Evolutionary conservation across 176 grass and related monocot genomes (phyloP).

Genomic region (Chrysopogon serrulatus): DNA sequence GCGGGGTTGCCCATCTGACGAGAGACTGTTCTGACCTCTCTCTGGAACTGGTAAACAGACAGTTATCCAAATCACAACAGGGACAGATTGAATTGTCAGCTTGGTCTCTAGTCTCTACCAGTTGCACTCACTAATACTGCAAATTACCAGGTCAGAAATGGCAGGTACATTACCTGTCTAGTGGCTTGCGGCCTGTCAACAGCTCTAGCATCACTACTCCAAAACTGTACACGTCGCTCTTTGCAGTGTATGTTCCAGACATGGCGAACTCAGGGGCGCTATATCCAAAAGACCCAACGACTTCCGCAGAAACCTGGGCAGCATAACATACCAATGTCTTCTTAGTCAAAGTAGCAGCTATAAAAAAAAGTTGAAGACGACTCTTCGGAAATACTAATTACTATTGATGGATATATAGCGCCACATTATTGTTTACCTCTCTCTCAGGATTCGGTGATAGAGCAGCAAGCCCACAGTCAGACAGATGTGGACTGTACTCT

Average conservation of each 20-base stretch:
- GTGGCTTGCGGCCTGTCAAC: slow-evolving; percentile 79
- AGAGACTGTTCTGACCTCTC: slow-evolving; percentile 77
- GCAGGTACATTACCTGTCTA: slow-evolving; percentile 57
- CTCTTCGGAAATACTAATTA: neutral
- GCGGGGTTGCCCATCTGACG: slow-evolving; percentile 86
- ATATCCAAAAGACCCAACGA: slow-evolving; percentile 84
- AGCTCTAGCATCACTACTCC: slow-evolving; percentile 95
- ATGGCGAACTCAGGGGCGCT: slow-evolving; percentile 92
- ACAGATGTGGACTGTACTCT: slow-evolving; percentile 80
- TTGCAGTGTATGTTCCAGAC: slow-evolving; percentile 78
- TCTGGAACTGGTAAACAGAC: slow-evolving; percentile 55
- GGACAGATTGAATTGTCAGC: neutral
- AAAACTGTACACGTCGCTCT: slow-evolving; percentile 98
- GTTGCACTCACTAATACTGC: neutral
- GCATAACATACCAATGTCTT: neutral
- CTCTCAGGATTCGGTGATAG: slow-evolving; percentile 90
- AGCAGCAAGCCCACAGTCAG: slow-evolving; percentile 85
- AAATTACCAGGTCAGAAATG: neutral
- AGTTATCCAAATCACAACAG: neutral
- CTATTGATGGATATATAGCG: neutral
- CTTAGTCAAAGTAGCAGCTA: neutral
- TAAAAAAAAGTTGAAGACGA: neutral
- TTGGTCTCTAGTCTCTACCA: neutral
- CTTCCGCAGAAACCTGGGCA: slow-evolving; percentile 61
- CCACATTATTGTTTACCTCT: slow-evolving; percentile 68